A percentile compares a stretch with the other conserved stretches of the same genome.
phyloP scores from a whole-genome alignment of 2,329 filamentous ascomycete genomes.

The Fusarium tjaetaba region DNA sequence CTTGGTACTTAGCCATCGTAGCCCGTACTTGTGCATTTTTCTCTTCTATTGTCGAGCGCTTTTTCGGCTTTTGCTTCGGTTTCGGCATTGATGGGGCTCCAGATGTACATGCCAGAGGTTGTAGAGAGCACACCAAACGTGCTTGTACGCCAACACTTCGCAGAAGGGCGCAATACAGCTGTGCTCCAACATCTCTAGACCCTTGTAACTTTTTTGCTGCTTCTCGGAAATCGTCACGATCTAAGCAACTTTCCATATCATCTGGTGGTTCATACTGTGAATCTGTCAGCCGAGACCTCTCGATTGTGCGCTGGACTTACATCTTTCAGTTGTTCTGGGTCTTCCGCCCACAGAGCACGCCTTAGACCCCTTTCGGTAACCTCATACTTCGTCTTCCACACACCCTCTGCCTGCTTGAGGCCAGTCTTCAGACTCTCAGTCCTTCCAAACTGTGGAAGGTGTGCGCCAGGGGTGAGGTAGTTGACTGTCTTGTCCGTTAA shows the following conservation, averaged over 20 bases:
- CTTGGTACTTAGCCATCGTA: constrained; percentile 54
- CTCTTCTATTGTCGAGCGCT: constrained; percentile 44
- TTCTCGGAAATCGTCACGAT: constrained; percentile 76
- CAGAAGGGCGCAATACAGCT: constrained; percentile 89
- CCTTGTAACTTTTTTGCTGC: constrained; percentile 77
- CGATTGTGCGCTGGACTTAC: constrained; percentile 51
- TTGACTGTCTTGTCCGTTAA: constrained; percentile 72
- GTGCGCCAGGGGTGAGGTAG: constrained; percentile 74
- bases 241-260: constrained; percentile 73
- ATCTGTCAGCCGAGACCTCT: constrained; percentile 32
- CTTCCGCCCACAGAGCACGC: constrained; percentile 79
- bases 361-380: constrained; percentile 77
- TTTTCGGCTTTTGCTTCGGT: constrained; percentile 43
- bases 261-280: constrained; percentile 64
- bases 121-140: constrained; percentile 89
- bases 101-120: constrained; percentile 77
- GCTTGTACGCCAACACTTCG: constrained; percentile 83
- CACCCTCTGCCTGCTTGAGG: constrained; percentile 72
- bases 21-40: constrained; percentile 51
- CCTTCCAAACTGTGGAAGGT: constrained; percentile 77
- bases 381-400: constrained; percentile 76
- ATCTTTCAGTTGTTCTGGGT: constrained; percentile 67
- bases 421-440: constrained; percentile 83
- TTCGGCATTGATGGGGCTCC: constrained; percentile 61
- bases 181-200: constrained; percentile 88